Evolutionary conservation across 768 basidiomycete genomes (phyloP).

Genomic region (Tephrocybe rancida): DNA sequence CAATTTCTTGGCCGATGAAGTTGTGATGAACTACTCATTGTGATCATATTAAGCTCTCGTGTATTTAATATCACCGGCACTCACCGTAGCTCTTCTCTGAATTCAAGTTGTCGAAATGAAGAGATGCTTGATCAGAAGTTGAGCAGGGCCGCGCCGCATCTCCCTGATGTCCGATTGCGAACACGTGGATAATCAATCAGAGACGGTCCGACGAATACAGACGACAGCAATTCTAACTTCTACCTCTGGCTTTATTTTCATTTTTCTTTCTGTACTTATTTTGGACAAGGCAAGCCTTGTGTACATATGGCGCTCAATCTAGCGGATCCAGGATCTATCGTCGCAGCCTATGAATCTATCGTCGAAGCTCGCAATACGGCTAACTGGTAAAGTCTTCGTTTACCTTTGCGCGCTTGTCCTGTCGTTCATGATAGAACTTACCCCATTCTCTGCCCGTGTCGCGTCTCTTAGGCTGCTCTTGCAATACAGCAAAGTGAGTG

Average conservation of each 20-base stretch:
- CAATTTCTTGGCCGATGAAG: too few relatives aligned
- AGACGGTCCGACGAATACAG: not conserved
- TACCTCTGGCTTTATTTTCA: not conserved
- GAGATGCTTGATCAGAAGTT: too few relatives aligned
- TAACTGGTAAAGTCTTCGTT: conserved; percentile 14
- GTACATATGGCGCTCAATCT: conserved; percentile 22
- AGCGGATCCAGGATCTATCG: conserved; percentile 20
- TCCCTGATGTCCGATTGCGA: not conserved
- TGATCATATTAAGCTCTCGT: too few relatives aligned
- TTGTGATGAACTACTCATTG: too few relatives aligned
- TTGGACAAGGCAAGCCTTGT: not conserved
- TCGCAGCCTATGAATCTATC: conserved; percentile 20
- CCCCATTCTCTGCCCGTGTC: not conserved
- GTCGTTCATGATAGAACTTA: not conserved
- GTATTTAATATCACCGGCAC: too few relatives aligned
- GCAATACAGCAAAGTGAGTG: conserved; percentile 23
- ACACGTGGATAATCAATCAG: conserved; percentile 11
- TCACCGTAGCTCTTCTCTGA: too few relatives aligned
- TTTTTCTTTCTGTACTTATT: conserved; percentile 5
- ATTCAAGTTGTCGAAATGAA: too few relatives aligned
- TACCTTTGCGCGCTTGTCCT: not conserved
- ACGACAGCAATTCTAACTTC: not conserved
- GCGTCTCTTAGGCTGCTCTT: conserved; percentile 18
- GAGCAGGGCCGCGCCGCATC: not conserved
- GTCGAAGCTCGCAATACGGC: conserved; percentile 17